A percentile compares a stretch with the other conserved stretches of the same genome.
phyloP scores from a whole-genome alignment of 1,284 basidiomycete species.

The Apiotrichum porosum region DNA sequence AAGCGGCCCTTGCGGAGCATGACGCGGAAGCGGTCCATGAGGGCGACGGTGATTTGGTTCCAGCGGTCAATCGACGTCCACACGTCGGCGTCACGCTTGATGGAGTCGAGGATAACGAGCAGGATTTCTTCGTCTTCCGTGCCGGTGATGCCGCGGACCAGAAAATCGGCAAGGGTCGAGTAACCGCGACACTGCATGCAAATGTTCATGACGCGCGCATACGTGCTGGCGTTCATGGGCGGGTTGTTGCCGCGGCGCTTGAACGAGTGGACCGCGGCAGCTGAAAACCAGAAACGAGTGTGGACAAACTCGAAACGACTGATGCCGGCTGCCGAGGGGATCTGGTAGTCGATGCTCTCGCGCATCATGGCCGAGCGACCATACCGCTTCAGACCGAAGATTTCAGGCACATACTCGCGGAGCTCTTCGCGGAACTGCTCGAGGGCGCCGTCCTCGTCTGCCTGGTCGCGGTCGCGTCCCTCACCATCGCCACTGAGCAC shows the following conservation, averaged over 20 bases:
- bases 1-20: constrained; percentile 25
- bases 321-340: constrained; percentile 25
- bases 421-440: constrained; percentile 35
- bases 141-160: constrained; percentile 32
- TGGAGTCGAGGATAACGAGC: constrained; percentile 33
- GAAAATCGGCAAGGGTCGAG: constrained; percentile 38
- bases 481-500: constrained; percentile 40
- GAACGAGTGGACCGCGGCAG: constrained; percentile 26
- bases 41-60: constrained; percentile 31
- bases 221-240: constrained; percentile 39
- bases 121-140: constrained; percentile 38
- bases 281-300: constrained; percentile 37
- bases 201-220: constrained; percentile 35
- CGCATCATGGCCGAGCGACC: constrained; percentile 23
- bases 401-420: constrained; percentile 42
- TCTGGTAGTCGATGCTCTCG: constrained; percentile 30
- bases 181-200: constrained; percentile 34
- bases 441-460: constrained; percentile 28
- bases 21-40: constrained; percentile 33
- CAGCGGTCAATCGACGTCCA: constrained; percentile 47
- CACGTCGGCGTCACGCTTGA: constrained; percentile 38
- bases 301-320: constrained; percentile 38
- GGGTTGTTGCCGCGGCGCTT: constrained; percentile 22
- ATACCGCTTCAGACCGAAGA: constrained; percentile 34
- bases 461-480: constrained; percentile 21